Evolutionary conservation across 805 yeast genomes (phyloP), one percentile per base, ranked within the genome.

Genomic region (Saccharomycopsis fermentans): DNA sequence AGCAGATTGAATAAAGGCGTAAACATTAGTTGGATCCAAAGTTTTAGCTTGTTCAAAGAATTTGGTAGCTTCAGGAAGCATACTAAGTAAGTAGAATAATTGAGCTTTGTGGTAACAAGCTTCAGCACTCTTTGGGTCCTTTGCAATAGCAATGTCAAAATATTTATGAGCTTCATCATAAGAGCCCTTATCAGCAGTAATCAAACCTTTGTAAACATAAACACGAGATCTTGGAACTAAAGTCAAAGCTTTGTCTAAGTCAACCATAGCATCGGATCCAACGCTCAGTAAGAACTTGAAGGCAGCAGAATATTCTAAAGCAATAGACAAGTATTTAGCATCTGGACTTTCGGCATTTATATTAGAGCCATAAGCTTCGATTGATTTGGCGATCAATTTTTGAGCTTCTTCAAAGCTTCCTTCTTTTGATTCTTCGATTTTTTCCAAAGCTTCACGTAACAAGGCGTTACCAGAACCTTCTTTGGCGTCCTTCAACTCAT

Each of bases 31-130:
- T 60, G 86, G 83, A 73, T 90, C 88, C 67, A 82, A 76, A 63
- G 81, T 81, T 69, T 84, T 83, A 52, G 96, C 86, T 72, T 83
- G 85, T 66, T 79, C 79, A 69, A 90, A 94, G 73, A 87, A 83
- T 47, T 70, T 74, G 67, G 83, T 80, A 39, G 99, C 97, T 63
- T 82, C 77, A 40, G 73, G 74, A 67, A 87, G 81, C 62, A 89
- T 87, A 62, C 84, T 85, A 62, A 88, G 82, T 67, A 94, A 76
- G 75, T 91, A 92, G 71, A 80, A 81, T 69, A 91, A 79, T 80
- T 94, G 99, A 65, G 96, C 99, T 70, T 86, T 83, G 74, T 94
- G 99, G 77, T 94, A 94, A 77, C 84, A 88, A 64, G 86, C 81
- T 68, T 94, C 96, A 36, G 94, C 83, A 67, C 83, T 81, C 26